Evolutionary conservation across 345 rosid species (phyloP).

Genomic region (Eucalyptus marginata): DNA sequence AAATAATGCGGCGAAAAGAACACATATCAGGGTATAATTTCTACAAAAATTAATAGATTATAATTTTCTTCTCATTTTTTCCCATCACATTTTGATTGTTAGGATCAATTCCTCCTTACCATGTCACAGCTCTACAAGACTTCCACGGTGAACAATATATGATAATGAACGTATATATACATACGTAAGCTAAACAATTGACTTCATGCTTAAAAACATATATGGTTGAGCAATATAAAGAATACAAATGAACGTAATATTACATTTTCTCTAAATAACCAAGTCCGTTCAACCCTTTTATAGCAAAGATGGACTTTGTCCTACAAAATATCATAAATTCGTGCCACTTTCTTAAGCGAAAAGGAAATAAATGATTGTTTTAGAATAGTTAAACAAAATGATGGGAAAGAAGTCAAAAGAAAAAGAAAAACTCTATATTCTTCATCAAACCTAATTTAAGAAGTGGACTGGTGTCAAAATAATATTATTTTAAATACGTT

Average conservation of each 20-base stretch:
- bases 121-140: neutral
- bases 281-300: neutral
- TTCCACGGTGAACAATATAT: neutral
- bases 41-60: neutral
- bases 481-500: neutral
- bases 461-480: neutral
- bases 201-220: neutral
- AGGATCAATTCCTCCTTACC: neutral
- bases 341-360: neutral
- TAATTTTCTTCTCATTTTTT: neutral
- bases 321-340: neutral
- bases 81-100: neutral
- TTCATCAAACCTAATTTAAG: neutral
- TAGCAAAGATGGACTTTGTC: neutral
- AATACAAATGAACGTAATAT: neutral
- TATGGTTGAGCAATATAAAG: neutral
- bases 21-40: neutral
- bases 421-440: neutral
- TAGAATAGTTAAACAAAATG: neutral
- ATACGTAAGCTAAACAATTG: neutral
- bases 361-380: neutral
- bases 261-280: neutral
- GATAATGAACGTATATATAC: neutral
- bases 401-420: neutral
- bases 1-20: neutral